Evolutionary conservation across 2,329 filamentous ascomycete genomes (phyloP).

Genomic region (Alternaria burnsii): DNA sequence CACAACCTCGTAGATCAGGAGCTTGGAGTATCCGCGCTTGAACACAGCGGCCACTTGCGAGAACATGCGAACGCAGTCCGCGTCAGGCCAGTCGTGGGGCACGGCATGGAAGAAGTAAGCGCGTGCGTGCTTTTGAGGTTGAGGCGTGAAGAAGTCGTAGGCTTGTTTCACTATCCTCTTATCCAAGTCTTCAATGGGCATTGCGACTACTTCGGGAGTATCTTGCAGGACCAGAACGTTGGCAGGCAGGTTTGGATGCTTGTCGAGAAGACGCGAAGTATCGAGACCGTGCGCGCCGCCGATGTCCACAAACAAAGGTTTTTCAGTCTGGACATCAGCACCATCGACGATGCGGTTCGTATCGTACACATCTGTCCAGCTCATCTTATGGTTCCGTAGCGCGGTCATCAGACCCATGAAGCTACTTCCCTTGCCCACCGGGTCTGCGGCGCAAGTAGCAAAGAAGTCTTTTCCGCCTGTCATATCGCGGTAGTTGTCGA

Average conservation of each 20-base stretch:
- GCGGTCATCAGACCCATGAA: constrained; percentile 7
- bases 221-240: constrained; percentile 8
- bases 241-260: constrained; percentile 1
- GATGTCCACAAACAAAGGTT: constrained; percentile 7
- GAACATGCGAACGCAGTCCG: constrained; percentile 9
- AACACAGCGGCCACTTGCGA: constrained; percentile 5
- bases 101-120: constrained; percentile 10
- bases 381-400: constrained; percentile 10
- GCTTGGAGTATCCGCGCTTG: constrained; percentile 7
- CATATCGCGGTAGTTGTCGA: constrained; percentile 17
- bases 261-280: constrained; percentile 2
- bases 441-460: constrained; percentile 5
- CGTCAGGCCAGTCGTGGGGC: constrained; percentile 7
- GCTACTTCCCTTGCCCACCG: constrained; percentile 13
- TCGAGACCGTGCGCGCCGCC: constrained; percentile 8
- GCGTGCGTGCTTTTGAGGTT: constrained; percentile 6
- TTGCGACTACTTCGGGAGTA: constrained; percentile 6
- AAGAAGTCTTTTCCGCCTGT: constrained; percentile 7
- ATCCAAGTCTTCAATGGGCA: background rate
- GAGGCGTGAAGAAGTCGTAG: constrained; percentile 14
- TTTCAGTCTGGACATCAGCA: background rate
- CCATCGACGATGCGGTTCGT: constrained; percentile 1
- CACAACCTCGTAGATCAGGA: constrained; percentile 11
- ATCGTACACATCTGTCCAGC: constrained; percentile 13
- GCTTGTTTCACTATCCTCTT: constrained; percentile 9